These are phyloP conservation scores for Zopfia rhizophila DNA, from an alignment of 2,329 filamentous ascomycete genomes.

Conservation along the genomic window DNA sequence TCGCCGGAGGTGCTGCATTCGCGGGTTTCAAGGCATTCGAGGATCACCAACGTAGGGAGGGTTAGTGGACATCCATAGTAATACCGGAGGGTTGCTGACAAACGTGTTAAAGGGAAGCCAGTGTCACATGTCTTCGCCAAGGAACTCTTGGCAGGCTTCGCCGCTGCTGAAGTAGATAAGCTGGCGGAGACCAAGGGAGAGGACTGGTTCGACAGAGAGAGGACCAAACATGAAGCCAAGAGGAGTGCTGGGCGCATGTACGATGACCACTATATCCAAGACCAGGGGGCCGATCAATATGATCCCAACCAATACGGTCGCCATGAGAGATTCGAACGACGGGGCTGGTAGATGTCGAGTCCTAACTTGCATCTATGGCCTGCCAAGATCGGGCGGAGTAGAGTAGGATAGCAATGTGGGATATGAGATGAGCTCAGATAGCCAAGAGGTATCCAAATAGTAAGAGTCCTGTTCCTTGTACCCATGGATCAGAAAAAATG, in stretches of 20 bases:
- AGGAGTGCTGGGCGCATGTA: constrained; percentile 58
- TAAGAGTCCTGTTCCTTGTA: too few relatives aligned
- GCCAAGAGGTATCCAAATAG: too few relatives aligned
- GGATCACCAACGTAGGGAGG: constrained; percentile 76
- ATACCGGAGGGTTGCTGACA: too few relatives aligned
- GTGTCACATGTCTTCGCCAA: constrained; percentile 78
- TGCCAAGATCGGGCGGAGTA: too few relatives aligned
- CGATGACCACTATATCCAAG: constrained; percentile 59
- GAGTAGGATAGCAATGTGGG: too few relatives aligned
- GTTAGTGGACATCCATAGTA: constrained; percentile 61
- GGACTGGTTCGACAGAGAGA: constrained; percentile 60
- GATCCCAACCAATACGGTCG: constrained; percentile 56
- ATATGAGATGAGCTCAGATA: too few relatives aligned
- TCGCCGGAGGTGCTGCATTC: constrained; percentile 81
- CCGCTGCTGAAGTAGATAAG: constrained; percentile 79
- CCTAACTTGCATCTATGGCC: too few relatives aligned
- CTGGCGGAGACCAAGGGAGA: constrained; percentile 69
- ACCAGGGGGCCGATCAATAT: constrained; percentile 56
- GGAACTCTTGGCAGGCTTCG: constrained; percentile 74
- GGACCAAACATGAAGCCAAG: constrained; percentile 58
- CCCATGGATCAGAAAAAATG: too few relatives aligned
- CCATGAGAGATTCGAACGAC: constrained; percentile 41
- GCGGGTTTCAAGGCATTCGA: constrained; percentile 84
- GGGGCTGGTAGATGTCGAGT: constrained; percentile 35
- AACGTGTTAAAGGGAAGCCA: constrained; percentile 72